Conservation (phyloP, 1,139 yeast species). For the Hansenula anomala region DNA sequence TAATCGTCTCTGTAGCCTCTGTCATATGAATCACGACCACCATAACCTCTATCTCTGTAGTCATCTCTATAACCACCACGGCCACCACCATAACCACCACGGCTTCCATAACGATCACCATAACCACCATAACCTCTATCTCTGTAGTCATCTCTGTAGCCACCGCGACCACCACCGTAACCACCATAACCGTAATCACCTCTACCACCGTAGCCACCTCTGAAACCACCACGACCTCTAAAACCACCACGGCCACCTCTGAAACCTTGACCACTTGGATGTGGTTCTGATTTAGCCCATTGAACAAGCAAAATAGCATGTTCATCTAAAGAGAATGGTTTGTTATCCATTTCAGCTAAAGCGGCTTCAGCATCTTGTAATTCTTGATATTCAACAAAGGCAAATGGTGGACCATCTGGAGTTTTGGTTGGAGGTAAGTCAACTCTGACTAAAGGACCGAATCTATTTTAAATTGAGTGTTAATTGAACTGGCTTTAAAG, state of each 20-base stretch:
- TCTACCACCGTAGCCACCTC: conserved; percentile 11
- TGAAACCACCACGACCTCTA: conserved; percentile 15
- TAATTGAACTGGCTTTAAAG: too few species aligned
- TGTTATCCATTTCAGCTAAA: conserved; percentile 44
- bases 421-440: conserved; percentile 69
- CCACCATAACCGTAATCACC: conserved; percentile 7
- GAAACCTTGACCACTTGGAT: conserved; percentile 23
- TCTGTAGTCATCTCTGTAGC: conserved; percentile 12
- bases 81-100: conserved; percentile 11
- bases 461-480: conserved; percentile 36
- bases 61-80: conserved; percentile 1
- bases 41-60: background rate
- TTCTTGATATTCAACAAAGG: conserved; percentile 67
- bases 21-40: conserved; percentile 11
- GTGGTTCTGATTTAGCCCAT: conserved; percentile 55
- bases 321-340: conserved; percentile 36
- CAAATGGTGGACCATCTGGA: conserved; percentile 60
- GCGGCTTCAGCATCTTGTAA: conserved; percentile 61
- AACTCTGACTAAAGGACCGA: conserved; percentile 59
- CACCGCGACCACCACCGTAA: conserved; percentile 16
- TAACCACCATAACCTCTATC: conserved; percentile 5
- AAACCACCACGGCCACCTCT: conserved; percentile 18
- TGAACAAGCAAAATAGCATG: conserved; percentile 45
- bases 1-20: conserved; percentile 19
- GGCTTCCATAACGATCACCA: conserved; percentile 13